phyloP scores from a whole-genome alignment of 2,329 filamentous ascomycete genomes.

The Shiraia sp. region DNA sequence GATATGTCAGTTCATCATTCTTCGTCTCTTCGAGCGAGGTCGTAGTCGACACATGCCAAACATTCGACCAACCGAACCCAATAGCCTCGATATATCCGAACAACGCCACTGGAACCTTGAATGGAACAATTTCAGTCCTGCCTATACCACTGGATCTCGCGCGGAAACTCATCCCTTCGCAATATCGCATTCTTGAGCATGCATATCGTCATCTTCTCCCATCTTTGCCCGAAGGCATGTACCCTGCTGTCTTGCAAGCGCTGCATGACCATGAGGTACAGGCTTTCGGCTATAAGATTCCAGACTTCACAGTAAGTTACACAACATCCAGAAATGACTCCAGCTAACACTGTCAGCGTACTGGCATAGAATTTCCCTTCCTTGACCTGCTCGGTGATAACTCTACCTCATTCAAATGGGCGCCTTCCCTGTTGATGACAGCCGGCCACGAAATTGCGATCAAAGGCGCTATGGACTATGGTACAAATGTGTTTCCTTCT shows the following conservation, averaged over 20 bases:
- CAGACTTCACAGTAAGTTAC: constrained; percentile 54
- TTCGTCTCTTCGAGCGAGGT: constrained; percentile 5
- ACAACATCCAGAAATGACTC: constrained; percentile 6
- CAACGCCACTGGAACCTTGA: constrained; percentile 57
- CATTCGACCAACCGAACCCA: constrained; percentile 51
- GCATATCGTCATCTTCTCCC: constrained; percentile 55
- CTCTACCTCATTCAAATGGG: constrained; percentile 57
- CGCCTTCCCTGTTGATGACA: constrained; percentile 53
- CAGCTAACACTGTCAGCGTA: constrained; percentile 45
- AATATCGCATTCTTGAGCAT: constrained; percentile 56
- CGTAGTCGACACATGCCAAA: constrained; percentile 20
- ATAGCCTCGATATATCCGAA: constrained; percentile 53
- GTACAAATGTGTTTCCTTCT: constrained; percentile 49
- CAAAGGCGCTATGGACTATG: constrained; percentile 52
- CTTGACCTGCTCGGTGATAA: constrained; percentile 57
- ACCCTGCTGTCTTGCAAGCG: constrained; percentile 57
- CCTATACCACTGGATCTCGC: constrained; percentile 56
- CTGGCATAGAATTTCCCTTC: constrained; percentile 60
- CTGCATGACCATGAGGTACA: constrained; percentile 58
- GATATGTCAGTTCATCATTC: constrained; percentile 27
- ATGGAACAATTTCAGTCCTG: constrained; percentile 57
- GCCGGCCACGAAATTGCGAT: constrained; percentile 50
- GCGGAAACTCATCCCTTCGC: constrained; percentile 52
- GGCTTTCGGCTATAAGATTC: constrained; percentile 47
- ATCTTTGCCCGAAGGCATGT: constrained; percentile 56